These are phyloP conservation scores for Aureoboletus auriporus DNA, from an alignment of 768 basidiomycete species.

Conservation along the genomic window DNA sequence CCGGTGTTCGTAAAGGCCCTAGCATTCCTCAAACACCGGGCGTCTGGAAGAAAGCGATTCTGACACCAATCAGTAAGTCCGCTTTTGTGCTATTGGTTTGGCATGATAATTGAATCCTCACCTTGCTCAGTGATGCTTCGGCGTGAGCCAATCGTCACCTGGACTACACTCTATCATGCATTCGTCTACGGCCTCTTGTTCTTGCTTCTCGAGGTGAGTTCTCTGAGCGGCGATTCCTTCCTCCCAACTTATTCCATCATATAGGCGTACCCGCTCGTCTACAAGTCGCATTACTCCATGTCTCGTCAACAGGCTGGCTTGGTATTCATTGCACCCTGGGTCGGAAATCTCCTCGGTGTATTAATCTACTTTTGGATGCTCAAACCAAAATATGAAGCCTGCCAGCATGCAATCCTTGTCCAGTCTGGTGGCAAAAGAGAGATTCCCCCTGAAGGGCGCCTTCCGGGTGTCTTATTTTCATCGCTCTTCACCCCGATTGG, in stretches of 20 bases:
- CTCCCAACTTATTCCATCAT: not conserved
- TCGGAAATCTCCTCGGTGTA: conserved; percentile 25
- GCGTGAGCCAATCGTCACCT: conserved; percentile 24
- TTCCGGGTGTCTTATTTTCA: conserved; percentile 22
- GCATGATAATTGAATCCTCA: not conserved
- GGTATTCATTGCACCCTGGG: conserved; percentile 24
- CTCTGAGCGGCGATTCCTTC: not conserved
- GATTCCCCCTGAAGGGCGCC: conserved; percentile 25
- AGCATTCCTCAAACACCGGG: not conserved
- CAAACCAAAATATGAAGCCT: conserved; percentile 18
- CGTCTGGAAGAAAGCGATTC: conserved; percentile 13
- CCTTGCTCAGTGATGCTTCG: conserved; percentile 20
- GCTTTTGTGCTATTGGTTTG: not conserved
- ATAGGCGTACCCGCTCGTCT: conserved; percentile 24
- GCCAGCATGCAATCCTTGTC: conserved; percentile 10
- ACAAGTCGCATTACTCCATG: conserved; percentile 18
- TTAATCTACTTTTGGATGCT: conserved; percentile 23
- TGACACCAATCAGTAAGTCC: conserved; percentile 16
- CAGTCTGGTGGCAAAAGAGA: conserved; percentile 20
- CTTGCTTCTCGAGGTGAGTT: conserved; percentile 24
- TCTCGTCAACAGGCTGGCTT: conserved; percentile 20
- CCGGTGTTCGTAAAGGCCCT: not conserved
- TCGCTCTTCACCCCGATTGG: conserved; percentile 26
- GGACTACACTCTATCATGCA: conserved; percentile 28
- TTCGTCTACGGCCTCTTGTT: conserved; percentile 29